These are phyloP conservation scores for Paratinospora sagittata DNA, from an alignment of 164 flowering plant species.

Conservation along the genomic window DNA sequence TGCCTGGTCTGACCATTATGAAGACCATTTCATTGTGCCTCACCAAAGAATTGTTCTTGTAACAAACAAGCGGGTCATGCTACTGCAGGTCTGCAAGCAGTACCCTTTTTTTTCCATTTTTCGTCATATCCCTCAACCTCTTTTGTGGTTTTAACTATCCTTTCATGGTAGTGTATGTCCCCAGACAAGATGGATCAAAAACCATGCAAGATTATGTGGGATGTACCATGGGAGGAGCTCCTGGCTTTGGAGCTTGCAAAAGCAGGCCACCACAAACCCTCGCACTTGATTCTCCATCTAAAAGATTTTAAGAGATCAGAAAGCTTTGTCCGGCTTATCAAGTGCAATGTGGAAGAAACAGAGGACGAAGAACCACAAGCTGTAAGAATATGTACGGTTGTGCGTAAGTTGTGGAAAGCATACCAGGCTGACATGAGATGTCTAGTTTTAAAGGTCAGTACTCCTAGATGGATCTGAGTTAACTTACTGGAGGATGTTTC, in stretches of 20 bases:
- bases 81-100: constrained; percentile 62
- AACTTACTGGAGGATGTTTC: background rate
- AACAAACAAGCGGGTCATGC: constrained; percentile 78
- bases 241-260: constrained; percentile 86
- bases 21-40: constrained; percentile 70
- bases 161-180: constrained; percentile 42
- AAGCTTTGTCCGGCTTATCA: constrained; percentile 66
- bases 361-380: constrained; percentile 69
- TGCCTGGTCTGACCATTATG: constrained; percentile 90
- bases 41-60: constrained; percentile 66
- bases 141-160: background rate
- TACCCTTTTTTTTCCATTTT: background rate
- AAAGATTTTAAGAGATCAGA: constrained; percentile 73
- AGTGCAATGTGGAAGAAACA: constrained; percentile 52
- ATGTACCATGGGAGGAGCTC: constrained; percentile 93
- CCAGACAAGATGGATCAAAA: constrained; percentile 76
- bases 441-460: constrained; percentile 34
- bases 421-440: constrained; percentile 53
- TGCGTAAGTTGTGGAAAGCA: constrained; percentile 74
- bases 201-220: constrained; percentile 96
- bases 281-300: constrained; percentile 85
- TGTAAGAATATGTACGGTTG: constrained; percentile 57
- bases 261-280: constrained; percentile 63
- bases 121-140: background rate
- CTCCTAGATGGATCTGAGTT: constrained; percentile 1